These are phyloP conservation scores for Phytophthora kernoviae DNA, from an alignment of 352 stramenopile species.

Conservation along the genomic window DNA sequence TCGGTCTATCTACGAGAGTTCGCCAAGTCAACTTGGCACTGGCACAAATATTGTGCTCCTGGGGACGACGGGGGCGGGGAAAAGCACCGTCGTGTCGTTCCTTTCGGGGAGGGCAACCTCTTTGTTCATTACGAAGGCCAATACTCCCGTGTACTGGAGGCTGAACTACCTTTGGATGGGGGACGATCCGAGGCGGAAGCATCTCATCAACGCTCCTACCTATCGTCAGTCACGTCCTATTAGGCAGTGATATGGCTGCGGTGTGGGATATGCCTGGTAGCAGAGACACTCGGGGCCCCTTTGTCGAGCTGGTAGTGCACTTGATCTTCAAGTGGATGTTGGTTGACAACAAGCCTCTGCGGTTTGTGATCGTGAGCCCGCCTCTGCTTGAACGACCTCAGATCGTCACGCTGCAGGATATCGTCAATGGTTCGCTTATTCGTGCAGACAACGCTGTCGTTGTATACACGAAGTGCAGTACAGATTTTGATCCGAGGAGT, in stretches of 20 bases:
- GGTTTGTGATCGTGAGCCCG: slow-evolving; percentile 28
- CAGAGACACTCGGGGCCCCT: slow-evolving; percentile 25
- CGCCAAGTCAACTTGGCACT: not conserved
- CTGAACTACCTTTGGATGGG: not conserved
- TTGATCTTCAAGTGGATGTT: slow-evolving; percentile 28
- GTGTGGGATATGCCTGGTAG: slow-evolving; percentile 36
- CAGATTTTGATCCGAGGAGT: slow-evolving; percentile 22
- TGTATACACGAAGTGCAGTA: slow-evolving; percentile 29
- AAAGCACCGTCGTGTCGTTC: slow-evolving; percentile 26
- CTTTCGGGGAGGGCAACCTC: slow-evolving; percentile 20
- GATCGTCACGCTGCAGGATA: slow-evolving; percentile 1
- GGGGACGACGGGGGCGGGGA: slow-evolving; percentile 19
- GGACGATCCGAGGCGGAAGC: slow-evolving; percentile 15
- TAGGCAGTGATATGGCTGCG: not conserved
- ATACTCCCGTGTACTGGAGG: slow-evolving; percentile 14
- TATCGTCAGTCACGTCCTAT: slow-evolving; percentile 1
- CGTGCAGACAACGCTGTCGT: slow-evolving; percentile 24
- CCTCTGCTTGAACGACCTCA: slow-evolving; percentile 22
- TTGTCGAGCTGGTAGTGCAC: slow-evolving; percentile 25
- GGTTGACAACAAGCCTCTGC: slow-evolving; percentile 8
- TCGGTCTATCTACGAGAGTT: not conserved
- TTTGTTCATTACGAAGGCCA: slow-evolving; percentile 14
- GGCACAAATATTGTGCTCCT: slow-evolving; percentile 19
- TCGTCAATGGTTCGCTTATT: slow-evolving; percentile 26
- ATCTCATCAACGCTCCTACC: slow-evolving; percentile 15